phyloP scores from a whole-genome alignment of 768 basidiomycete genomes.

The Fistulinella prunicolor region DNA sequence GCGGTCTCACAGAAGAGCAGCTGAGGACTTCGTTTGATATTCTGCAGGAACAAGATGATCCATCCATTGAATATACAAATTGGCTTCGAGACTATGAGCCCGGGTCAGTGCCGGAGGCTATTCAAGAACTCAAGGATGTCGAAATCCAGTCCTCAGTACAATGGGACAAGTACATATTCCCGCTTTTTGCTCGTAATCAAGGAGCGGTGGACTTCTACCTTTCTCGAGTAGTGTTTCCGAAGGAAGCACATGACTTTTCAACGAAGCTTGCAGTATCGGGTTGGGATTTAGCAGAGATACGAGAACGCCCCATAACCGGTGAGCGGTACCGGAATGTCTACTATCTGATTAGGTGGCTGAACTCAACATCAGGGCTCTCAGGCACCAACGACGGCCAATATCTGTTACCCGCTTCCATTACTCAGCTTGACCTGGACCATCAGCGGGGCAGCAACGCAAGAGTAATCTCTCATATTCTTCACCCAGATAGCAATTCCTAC shows the following conservation, averaged over 20 bases:
- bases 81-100: conserved; percentile 31
- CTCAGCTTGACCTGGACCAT: too few relatives aligned
- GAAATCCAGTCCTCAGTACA: conserved; percentile 39
- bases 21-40: conserved; percentile 35
- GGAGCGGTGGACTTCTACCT: too few relatives aligned
- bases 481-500: too few relatives aligned
- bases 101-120: conserved; percentile 25
- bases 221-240: conserved; percentile 22
- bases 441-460: too few relatives aligned
- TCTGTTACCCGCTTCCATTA: too few relatives aligned
- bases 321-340: too few relatives aligned
- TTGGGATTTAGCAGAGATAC: too few relatives aligned
- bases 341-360: too few relatives aligned
- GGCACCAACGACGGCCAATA: too few relatives aligned
- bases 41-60: conserved; percentile 40
- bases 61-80: conserved; percentile 36
- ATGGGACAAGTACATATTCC: conserved; percentile 25
- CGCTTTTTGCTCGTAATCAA: conserved; percentile 32
- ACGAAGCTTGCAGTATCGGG: not conserved
- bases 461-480: too few relatives aligned
- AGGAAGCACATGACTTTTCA: not conserved
- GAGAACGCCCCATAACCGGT: too few relatives aligned
- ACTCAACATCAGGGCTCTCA: too few relatives aligned
- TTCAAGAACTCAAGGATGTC: conserved; percentile 36
- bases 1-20: conserved; percentile 39